Percentiles rank a stretch among this genome's conserved stretches.
Evolutionary conservation across 2,329 filamentous ascomycete genomes (phyloP).

Genomic region (Fusarium sp.): DNA sequence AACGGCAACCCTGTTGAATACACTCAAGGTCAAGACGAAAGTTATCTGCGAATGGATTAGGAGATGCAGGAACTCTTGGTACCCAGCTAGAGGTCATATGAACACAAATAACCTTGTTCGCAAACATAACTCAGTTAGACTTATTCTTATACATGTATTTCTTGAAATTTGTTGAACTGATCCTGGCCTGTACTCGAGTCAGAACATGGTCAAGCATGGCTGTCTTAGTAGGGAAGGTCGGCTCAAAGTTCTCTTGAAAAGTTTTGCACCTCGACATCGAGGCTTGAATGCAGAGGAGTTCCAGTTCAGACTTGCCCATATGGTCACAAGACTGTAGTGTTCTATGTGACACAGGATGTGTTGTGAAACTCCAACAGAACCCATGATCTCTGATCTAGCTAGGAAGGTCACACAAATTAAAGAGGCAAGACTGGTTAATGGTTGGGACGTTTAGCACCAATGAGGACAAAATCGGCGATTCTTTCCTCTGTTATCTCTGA

Average conservation of each 20-base stretch:
- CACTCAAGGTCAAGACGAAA: neutral
- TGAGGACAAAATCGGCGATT: neutral
- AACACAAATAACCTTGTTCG: neutral
- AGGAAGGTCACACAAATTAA: neutral
- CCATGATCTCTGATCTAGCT: neutral
- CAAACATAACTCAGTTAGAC: conserved; percentile 11
- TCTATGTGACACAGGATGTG: neutral
- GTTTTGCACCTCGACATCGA: neutral
- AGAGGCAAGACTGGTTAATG: neutral
- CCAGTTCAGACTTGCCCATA: neutral
- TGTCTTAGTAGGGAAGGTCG: neutral
- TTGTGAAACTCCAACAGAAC: conserved; percentile 7
- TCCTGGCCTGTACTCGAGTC: neutral
- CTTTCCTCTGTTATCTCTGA: neutral
- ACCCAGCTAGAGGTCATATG: neutral
- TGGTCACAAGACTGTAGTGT: neutral
- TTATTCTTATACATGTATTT: conserved; percentile 13
- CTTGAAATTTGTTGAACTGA: neutral
- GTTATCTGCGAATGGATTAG: neutral
- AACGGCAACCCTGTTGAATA: no score
- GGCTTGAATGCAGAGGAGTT: neutral
- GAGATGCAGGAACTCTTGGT: neutral
- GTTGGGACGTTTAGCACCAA: neutral
- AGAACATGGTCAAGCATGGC: neutral
- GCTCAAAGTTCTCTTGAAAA: neutral